A percentile compares a stretch with the other conserved stretches of the same genome.
Evolutionary conservation across 2,329 filamentous ascomycete species (phyloP).

Genomic region (Hymenoscyphus infarciens): DNA sequence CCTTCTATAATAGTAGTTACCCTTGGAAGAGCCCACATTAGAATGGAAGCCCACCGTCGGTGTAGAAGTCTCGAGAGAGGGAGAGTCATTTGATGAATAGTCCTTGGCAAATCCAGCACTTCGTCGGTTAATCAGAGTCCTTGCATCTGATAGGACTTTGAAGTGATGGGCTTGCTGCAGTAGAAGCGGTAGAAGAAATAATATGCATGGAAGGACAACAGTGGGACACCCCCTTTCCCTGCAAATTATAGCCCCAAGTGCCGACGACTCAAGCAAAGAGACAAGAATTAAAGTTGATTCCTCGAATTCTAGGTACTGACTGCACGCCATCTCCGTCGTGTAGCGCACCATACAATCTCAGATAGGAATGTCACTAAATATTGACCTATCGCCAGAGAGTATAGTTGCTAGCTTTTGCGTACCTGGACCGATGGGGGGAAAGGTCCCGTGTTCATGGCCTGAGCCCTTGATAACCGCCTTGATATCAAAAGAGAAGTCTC

Average conservation of each 20-base stretch:
- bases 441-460: background rate
- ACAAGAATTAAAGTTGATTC: constrained; percentile 7
- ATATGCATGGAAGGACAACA: constrained; percentile 10
- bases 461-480: background rate
- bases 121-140: background rate
- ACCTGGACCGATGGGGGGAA: background rate
- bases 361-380: constrained; percentile 21
- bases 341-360: constrained; percentile 9
- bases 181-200: constrained; percentile 15
- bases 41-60: background rate
- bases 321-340: constrained; percentile 15
- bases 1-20: constrained; percentile 22
- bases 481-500: background rate
- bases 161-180: constrained; percentile 5
- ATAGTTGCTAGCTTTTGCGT: background rate
- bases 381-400: background rate
- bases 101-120: constrained; percentile 17
- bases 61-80: constrained; percentile 10
- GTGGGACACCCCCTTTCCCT: constrained; percentile 1
- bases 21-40: constrained; percentile 5
- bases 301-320: constrained; percentile 13
- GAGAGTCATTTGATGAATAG: constrained; percentile 9
- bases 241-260: constrained; percentile 17
- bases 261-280: constrained; percentile 12
- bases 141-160: constrained; percentile 7